A percentile compares a stretch with the other conserved stretches of the same genome.
phyloP scores from a whole-genome alignment of 2,329 filamentous ascomycete genomes.

The Fusarium staphyleae region DNA sequence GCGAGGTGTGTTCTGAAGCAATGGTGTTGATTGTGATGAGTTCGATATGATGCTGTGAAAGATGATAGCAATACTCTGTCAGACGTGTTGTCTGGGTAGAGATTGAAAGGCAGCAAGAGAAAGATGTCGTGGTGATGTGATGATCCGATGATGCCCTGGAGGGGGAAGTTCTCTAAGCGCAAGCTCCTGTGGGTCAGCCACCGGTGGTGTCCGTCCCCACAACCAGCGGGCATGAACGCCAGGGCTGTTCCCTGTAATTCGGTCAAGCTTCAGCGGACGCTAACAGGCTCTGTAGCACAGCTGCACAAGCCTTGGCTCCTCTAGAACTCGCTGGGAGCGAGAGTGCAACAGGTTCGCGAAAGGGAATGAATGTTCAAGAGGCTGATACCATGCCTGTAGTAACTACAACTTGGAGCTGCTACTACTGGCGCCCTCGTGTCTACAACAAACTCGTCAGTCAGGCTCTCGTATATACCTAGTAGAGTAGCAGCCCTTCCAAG shows the following conservation, averaged over 20 bases:
- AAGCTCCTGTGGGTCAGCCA: slow-evolving; percentile 22
- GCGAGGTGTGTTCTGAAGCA: too few relatives aligned
- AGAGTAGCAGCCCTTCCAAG: slow-evolving; percentile 3
- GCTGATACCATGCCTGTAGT: too few relatives aligned
- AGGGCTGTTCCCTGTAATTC: slow-evolving; percentile 22
- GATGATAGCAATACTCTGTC: neutral
- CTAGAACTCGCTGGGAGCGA: too few relatives aligned
- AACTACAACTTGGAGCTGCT: too few relatives aligned
- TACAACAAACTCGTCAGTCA: too few relatives aligned
- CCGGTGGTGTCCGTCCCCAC: neutral
- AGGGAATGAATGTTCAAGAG: too few relatives aligned
- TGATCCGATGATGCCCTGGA: slow-evolving; percentile 36
- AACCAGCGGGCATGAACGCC: slow-evolving; percentile 23
- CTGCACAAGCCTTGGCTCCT: neutral
- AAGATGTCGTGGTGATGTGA: slow-evolving; percentile 26
- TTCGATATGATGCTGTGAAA: neutral
- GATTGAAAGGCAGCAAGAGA: neutral
- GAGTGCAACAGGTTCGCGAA: too few relatives aligned
- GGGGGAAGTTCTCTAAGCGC: slow-evolving; percentile 22
- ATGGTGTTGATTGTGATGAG: slow-evolving; percentile 5
- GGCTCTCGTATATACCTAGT: too few relatives aligned
- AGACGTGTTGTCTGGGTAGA: slow-evolving; percentile 19
- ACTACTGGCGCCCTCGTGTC: too few relatives aligned
- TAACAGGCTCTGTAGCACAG: neutral
- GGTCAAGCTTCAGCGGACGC: slow-evolving; percentile 8